Base-by-base conservation (phyloP, 805 yeast genomes). In the Zygosaccharomyces bailii region DNA sequence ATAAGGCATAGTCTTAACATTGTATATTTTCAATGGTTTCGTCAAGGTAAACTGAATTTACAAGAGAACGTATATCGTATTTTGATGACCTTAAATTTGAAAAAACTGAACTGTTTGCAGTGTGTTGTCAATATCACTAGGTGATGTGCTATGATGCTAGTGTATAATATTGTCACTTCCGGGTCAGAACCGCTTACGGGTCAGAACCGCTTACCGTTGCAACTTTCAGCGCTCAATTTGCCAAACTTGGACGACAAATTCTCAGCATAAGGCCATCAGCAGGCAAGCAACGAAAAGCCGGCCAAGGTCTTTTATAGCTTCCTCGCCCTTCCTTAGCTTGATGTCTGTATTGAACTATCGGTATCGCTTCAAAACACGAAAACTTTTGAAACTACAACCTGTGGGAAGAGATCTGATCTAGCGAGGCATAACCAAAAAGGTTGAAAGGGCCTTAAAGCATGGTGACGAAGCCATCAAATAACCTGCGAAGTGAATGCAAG, bases 391-490 rank as follows among this genome's bases (percentile, higher is more conserved):
- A 23, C 14, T 14, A 9, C 10, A 41, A 23, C 4, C 18, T 3
- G 17, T 25, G 33, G 20, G n/a, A 13, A n/a, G 25, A 18, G 39
- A 31, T 39, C 29, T 9, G 19, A 23, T 21, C 24, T 24, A 11
- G 19, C 29, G 23, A 18, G 32, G 18, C 19, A 17, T 3, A 34
- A 10, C 11, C 13, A n/a, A 16, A 25, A 34, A 33, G 29, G 27
- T 18, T 11, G 19, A 23, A n/a, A 31, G 19, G 13, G 42, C 30
- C 18, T 16, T 24, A 25, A 34, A 43, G 39, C 14, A 57, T 60
- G 65, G 55, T 49, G 9, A 13, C 51, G 16, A 59, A 61, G 43
- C 64, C 71, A 19, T 65, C 75, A 20, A 60, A 64, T 48, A 63
- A 61, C 39, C 42, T 63, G 14, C 50, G 65, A 40, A 57, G 63